Conservation (phyloP, 192 early-diverging fungal species). For the Lunasporangiospora selenospora region DNA sequence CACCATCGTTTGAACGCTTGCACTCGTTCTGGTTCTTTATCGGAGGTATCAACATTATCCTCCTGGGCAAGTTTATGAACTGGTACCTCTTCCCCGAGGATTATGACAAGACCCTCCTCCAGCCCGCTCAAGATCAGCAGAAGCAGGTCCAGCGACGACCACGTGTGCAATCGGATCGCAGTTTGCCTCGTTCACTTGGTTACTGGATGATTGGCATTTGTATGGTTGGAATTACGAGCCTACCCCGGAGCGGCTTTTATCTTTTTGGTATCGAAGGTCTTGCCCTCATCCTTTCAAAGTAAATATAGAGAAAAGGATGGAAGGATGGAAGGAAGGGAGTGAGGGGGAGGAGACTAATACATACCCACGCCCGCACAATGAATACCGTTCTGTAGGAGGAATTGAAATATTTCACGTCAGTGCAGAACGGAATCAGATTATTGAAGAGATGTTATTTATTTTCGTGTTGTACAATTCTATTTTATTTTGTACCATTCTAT, state of each 20-base stretch:
- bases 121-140: too few species aligned
- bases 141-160: too few species aligned
- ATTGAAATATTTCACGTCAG: too few species aligned
- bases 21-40: conserved; percentile 25
- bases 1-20: neutral
- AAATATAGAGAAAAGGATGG: neutral
- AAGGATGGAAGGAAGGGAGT: too few species aligned
- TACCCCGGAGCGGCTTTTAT: conserved; percentile 9
- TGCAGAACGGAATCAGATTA: too few species aligned
- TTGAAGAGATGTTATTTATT: too few species aligned
- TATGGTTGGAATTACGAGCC: neutral
- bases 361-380: too few species aligned
- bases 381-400: too few species aligned
- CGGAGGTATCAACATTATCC: conserved; percentile 1
- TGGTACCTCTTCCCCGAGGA: conserved; percentile 17
- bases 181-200: conserved; percentile 3
- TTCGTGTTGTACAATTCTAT: too few species aligned
- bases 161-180: neutral
- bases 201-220: conserved; percentile 4
- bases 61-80: conserved; percentile 12
- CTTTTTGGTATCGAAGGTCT: conserved; percentile 3
- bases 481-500: too few species aligned
- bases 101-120: too few species aligned
- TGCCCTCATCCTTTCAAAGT: conserved; percentile 8
- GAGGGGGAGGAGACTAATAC: too few species aligned